phyloP scores from a whole-genome alignment of 352 stramenopile genomes.

The Phytophthora pistaciae region DNA sequence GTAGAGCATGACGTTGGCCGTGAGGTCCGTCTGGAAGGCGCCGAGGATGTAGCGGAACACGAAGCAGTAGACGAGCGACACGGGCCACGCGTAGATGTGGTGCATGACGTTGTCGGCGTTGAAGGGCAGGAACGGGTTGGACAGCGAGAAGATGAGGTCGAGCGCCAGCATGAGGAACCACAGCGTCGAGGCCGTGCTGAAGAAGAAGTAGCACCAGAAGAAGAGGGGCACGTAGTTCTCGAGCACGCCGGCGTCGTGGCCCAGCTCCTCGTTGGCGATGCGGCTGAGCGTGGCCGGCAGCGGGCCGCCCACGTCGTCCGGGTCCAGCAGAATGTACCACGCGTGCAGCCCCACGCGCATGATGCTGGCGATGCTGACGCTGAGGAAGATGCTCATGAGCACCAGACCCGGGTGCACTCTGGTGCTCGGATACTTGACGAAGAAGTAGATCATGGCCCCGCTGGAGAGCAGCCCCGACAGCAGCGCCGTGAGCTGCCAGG shows the following conservation, averaged over 20 bases:
- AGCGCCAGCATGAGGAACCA: conserved; percentile 90
- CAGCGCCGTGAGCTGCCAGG: conserved; percentile 81
- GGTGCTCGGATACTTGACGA: conserved; percentile 68
- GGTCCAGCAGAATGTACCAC: conserved; percentile 42
- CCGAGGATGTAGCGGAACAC: conserved; percentile 74
- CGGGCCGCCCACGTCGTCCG: conserved; percentile 20
- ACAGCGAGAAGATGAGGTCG: conserved; percentile 89
- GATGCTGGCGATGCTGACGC: conserved; percentile 71
- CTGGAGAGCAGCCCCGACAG: conserved; percentile 59
- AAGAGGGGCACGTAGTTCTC: conserved; percentile 74
- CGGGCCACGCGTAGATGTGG: conserved; percentile 84
- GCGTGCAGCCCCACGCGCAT: conserved; percentile 70
- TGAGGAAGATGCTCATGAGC: conserved; percentile 84
- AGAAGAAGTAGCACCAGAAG: conserved; percentile 90
- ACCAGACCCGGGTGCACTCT: conserved; percentile 75
- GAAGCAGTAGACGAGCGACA: conserved; percentile 70
- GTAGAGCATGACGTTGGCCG: conserved; percentile 69
- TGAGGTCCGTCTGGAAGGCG: conserved; percentile 26
- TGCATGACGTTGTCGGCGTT: conserved; percentile 89
- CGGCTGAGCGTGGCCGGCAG: conserved; percentile 62
- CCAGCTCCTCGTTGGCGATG: conserved; percentile 69
- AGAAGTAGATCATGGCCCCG: conserved; percentile 75
- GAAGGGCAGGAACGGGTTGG: conserved; percentile 89
- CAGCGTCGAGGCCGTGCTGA: conserved; percentile 77
- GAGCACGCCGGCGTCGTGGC: conserved; percentile 31